Conservation (phyloP, 1,284 basidiomycete species). For the Schizophyllum amplum region DNA sequence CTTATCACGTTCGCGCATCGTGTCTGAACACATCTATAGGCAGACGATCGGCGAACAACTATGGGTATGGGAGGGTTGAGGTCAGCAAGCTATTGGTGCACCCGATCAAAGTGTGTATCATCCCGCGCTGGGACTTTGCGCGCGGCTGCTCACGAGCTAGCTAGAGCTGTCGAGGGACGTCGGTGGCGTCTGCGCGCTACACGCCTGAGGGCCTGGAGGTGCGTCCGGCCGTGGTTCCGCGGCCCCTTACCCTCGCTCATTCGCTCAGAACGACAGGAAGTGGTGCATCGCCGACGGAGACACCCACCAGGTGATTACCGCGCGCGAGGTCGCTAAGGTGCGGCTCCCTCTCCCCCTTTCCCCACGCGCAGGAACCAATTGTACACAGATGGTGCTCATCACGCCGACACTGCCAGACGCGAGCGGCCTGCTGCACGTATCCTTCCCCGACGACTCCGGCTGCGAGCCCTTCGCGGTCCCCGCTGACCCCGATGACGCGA, state of each 20-base stretch:
- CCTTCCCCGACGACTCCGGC: constrained; percentile 50
- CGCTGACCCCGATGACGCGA: constrained; percentile 41
- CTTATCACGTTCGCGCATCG: no score
- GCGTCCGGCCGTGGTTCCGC: constrained; percentile 9
- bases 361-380: not conserved
- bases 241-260: not conserved
- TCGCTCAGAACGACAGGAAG: constrained; percentile 51
- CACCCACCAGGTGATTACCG: constrained; percentile 50
- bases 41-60: not conserved
- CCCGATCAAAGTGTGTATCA: constrained; percentile 45
- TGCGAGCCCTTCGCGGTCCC: constrained; percentile 51
- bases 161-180: constrained; percentile 58
- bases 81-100: constrained; percentile 58
- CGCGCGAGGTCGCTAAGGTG: constrained; percentile 55
- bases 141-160: not conserved
- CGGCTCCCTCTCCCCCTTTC: constrained; percentile 6
- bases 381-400: constrained; percentile 56
- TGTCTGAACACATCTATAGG: no score
- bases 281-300: constrained; percentile 59
- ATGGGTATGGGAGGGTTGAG: not conserved
- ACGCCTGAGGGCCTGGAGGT: constrained; percentile 62
- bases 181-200: constrained; percentile 46
- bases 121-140: not conserved
- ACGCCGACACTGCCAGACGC: constrained; percentile 45
- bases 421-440: constrained; percentile 39